These are phyloP conservation scores for Picocystis salinarum DNA, from an alignment of 139 green algal genomes.

Conservation along the genomic window DNA sequence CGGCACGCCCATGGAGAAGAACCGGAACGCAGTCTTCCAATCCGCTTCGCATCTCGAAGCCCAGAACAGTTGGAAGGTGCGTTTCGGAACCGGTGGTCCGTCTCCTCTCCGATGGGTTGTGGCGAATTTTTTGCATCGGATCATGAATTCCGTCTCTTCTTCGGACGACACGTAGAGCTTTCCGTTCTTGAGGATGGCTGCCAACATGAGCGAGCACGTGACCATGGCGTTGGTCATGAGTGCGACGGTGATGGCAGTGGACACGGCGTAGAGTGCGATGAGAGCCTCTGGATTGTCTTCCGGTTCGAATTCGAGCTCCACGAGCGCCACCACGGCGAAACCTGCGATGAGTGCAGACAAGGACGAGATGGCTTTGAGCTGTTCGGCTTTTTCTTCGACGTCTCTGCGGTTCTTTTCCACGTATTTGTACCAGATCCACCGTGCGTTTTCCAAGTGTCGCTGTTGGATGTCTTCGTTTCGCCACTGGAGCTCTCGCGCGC, in stretches of 20 bases:
- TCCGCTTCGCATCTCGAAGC: slow-evolving; percentile 29
- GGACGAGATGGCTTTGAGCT: slow-evolving; percentile 47
- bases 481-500: slow-evolving; percentile 19
- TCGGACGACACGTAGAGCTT: slow-evolving; percentile 28
- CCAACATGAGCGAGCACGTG: slow-evolving; percentile 21
- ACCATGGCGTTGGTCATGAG: slow-evolving; percentile 26
- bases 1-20: slow-evolving; percentile 27
- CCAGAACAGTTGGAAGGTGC: slow-evolving; percentile 47
- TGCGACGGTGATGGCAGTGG: slow-evolving; percentile 5
- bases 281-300: neutral
- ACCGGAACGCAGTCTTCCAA: slow-evolving; percentile 34
- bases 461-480: slow-evolving; percentile 33
- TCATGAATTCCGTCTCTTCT: slow-evolving; percentile 29
- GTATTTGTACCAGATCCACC: slow-evolving; percentile 30
- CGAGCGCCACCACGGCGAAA: slow-evolving; percentile 45
- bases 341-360: slow-evolving; percentile 46
- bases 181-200: slow-evolving; percentile 21
- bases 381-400: slow-evolving; percentile 59
- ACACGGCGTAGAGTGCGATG: neutral
- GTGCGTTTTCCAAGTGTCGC: slow-evolving; percentile 38
- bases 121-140: slow-evolving; percentile 13
- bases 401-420: slow-evolving; percentile 35
- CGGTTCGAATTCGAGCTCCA: slow-evolving; percentile 32
- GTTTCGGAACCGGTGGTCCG: slow-evolving; percentile 24
- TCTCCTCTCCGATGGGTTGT: slow-evolving; percentile 8